Percentiles rank a stretch among this genome's conserved stretches.
phyloP scores from a whole-genome alignment of 2,329 filamentous ascomycete genomes.

The Aschersonia sp. region DNA sequence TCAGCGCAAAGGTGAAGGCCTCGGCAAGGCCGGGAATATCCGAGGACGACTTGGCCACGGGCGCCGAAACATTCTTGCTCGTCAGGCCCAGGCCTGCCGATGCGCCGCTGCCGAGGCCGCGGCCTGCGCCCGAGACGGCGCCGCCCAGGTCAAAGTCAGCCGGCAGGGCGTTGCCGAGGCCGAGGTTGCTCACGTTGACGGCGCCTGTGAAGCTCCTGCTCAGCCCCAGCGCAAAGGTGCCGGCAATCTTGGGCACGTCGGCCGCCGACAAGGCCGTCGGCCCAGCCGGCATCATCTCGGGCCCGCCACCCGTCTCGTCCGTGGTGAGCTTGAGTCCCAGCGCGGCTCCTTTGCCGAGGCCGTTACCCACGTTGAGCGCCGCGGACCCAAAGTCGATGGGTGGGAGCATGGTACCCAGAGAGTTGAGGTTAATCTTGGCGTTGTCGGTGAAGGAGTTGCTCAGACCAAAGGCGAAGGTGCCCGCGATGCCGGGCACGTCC shows the following conservation, averaged over 20 bases:
- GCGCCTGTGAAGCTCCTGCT: conserved; percentile 1
- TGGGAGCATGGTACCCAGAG: background rate
- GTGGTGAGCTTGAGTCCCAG: conserved; percentile 4
- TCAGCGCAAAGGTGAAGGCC: conserved; percentile 7
- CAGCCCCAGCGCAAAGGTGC: conserved; percentile 2
- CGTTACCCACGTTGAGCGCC: conserved; percentile 2
- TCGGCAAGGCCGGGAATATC: conserved; percentile 4
- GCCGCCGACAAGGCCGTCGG: background rate
- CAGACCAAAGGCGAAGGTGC: conserved; percentile 2
- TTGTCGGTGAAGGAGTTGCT: conserved; percentile 2
- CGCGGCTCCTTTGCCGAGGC: conserved; percentile 4
- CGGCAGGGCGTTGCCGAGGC: background rate
- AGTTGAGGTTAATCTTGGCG: background rate
- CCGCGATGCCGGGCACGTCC: conserved; percentile 2
- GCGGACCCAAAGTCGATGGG: conserved; percentile 1
- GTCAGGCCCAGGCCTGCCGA: conserved; percentile 5
- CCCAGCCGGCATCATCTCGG: background rate
- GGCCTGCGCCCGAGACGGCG: conserved; percentile 5
- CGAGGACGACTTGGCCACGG: background rate
- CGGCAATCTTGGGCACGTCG: conserved; percentile 4
- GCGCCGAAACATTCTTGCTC: conserved; percentile 1
- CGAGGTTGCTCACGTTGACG: conserved; percentile 1
- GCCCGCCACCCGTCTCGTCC: background rate
- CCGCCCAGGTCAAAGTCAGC: conserved; percentile 2
- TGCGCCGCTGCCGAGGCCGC: conserved; percentile 6